Conservation (phyloP, 2,329 filamentous ascomycete species). For the Lachnellula occidentalis region DNA sequence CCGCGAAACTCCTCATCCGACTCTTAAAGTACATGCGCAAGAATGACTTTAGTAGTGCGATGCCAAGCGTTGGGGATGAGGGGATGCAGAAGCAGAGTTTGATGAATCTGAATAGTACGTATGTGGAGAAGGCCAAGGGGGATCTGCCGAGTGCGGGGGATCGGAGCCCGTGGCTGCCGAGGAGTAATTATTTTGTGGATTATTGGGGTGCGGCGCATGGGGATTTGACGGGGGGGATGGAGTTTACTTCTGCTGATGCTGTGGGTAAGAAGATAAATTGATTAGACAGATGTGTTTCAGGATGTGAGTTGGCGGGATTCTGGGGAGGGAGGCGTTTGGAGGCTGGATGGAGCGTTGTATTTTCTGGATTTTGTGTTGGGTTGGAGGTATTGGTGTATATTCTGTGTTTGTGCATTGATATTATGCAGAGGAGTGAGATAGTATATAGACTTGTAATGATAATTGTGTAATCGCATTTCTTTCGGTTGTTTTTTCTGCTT, state of each 20-base stretch:
- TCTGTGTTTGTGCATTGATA: too few species aligned
- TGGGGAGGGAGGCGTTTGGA: too few species aligned
- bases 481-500: too few species aligned
- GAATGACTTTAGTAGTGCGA: slow-evolving; percentile 9
- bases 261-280: slow-evolving; percentile 11
- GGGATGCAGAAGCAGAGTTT: neutral
- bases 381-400: too few species aligned
- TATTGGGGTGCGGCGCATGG: slow-evolving; percentile 26
- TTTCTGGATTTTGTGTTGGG: too few species aligned
- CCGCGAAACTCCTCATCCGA: slow-evolving; percentile 23
- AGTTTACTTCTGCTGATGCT: slow-evolving; percentile 11
- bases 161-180: slow-evolving; percentile 24
- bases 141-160: slow-evolving; percentile 18
- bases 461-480: too few species aligned
- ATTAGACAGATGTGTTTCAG: neutral
- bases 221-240: slow-evolving; percentile 21
- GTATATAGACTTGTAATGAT: too few species aligned
- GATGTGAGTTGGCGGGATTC: too few species aligned
- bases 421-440: too few species aligned
- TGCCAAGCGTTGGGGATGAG: slow-evolving; percentile 11
- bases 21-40: slow-evolving; percentile 27
- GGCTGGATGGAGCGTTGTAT: too few species aligned
- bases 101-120: slow-evolving; percentile 14
- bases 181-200: slow-evolving; percentile 29
- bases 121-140: slow-evolving; percentile 10